Conservation (phyloP, 148 eudicot genomes). For the Suaeda aralocaspica region DNA sequence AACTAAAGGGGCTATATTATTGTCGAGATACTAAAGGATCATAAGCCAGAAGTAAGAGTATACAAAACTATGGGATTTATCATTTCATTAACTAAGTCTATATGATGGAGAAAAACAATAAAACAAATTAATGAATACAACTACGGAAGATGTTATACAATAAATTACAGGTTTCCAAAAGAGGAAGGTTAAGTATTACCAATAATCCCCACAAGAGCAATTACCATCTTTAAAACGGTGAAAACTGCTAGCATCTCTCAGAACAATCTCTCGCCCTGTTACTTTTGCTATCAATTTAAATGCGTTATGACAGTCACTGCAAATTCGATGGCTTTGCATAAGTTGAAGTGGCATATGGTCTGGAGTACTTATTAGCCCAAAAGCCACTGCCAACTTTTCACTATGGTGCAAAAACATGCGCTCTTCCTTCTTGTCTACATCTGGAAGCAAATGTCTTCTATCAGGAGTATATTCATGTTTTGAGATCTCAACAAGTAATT, state of each 20-base stretch:
- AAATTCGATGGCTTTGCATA: slow-evolving; percentile 70
- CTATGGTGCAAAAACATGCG: slow-evolving; percentile 51
- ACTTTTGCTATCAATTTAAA: slow-evolving; percentile 54
- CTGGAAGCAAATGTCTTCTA: slow-evolving; percentile 55
- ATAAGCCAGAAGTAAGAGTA: not conserved
- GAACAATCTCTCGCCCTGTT: slow-evolving; percentile 41
- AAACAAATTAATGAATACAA: not conserved
- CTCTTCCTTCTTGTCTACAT: slow-evolving; percentile 73
- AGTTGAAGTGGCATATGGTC: slow-evolving; percentile 51
- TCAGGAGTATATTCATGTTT: slow-evolving; percentile 55
- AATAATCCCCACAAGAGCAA: slow-evolving; percentile 90
- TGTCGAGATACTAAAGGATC: not conserved
- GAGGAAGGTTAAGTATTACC: slow-evolving; percentile 36
- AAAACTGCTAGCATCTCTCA: slow-evolving; percentile 73
- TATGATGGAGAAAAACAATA: slow-evolving; percentile 2
- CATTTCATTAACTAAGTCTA: not conserved
- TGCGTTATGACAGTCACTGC: slow-evolving; percentile 62
- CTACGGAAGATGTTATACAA: not conserved
- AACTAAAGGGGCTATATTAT: not conserved
- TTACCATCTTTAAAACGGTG: slow-evolving; percentile 59
- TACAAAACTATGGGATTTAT: not conserved
- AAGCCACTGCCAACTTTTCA: slow-evolving; percentile 72
- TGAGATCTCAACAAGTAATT: slow-evolving; percentile 47
- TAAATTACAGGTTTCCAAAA: not conserved
- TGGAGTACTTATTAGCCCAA: slow-evolving; percentile 56